These are phyloP conservation scores for Rhodotorula sp. DNA, from an alignment of 1,284 basidiomycete species.

Conservation along the genomic window DNA sequence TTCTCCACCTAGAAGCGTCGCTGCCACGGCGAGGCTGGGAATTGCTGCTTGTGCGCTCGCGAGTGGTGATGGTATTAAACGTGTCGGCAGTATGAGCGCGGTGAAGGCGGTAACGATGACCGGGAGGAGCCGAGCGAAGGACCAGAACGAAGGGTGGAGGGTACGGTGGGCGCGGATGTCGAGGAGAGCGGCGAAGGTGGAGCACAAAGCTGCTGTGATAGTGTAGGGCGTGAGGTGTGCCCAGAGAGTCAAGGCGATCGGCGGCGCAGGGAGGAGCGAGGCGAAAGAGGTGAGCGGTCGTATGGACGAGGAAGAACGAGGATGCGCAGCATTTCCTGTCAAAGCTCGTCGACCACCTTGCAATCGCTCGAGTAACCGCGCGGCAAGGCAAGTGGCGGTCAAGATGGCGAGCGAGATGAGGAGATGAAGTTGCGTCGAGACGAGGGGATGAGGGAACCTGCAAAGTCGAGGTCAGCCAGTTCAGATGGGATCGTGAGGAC, in stretches of 20 bases:
- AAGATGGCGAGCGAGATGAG: not conserved
- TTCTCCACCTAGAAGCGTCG: not conserved
- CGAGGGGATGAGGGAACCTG: slow-evolving; percentile 13
- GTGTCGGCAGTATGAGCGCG: not conserved
- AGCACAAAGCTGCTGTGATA: not conserved
- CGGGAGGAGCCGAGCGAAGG: slow-evolving; percentile 1
- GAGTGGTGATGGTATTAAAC: not conserved
- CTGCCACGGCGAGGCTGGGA: too few species aligned
- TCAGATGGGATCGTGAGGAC: not conserved
- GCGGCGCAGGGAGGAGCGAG: not conserved
- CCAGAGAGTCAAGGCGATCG: not conserved
- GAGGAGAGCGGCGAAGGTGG: not conserved
- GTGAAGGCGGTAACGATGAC: not conserved
- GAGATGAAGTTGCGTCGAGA: slow-evolving; percentile 4
- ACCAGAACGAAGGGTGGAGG: slow-evolving; percentile 2
- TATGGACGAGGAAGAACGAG: not conserved
- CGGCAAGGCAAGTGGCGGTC: not conserved
- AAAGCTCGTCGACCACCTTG: not conserved
- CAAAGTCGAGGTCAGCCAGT: not conserved
- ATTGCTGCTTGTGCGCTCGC: too few species aligned
- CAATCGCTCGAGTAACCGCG: rapidly evolving
- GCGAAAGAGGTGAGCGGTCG: not conserved
- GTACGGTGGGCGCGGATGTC: not conserved
- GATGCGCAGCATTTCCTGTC: not conserved
- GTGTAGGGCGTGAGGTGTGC: not conserved